Conservation (phyloP, 2,329 filamentous ascomycete genomes). For the Tolypocladium pustulatum region DNA sequence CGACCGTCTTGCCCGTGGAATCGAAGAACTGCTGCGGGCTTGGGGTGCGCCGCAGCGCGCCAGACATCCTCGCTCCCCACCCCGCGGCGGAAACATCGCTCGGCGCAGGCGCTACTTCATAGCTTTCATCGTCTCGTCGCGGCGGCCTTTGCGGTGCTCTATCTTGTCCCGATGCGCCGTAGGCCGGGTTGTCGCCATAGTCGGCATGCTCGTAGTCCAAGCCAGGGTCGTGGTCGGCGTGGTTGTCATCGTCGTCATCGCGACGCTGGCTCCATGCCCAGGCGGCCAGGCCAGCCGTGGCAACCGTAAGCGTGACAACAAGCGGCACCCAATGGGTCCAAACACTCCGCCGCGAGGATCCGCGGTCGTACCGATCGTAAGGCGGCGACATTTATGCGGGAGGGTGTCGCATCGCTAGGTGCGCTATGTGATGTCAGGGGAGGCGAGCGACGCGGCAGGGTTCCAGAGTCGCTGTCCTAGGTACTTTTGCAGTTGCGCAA, state of each 20-base stretch:
- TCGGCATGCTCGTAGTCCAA: slow-evolving; percentile 37
- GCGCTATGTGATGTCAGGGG: slow-evolving; percentile 4
- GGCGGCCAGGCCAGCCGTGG: slow-evolving; percentile 73
- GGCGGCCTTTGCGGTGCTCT: slow-evolving; percentile 24
- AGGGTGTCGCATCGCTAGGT: slow-evolving; percentile 22
- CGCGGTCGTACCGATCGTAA: slow-evolving; percentile 49
- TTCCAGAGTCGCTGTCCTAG: neutral
- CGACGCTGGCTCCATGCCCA: slow-evolving; percentile 91
- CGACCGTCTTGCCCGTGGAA: slow-evolving; percentile 69
- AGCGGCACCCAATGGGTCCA: slow-evolving; percentile 86
- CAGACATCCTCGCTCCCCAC: slow-evolving; percentile 70
- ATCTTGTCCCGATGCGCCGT: slow-evolving; percentile 29
- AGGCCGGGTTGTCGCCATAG: slow-evolving; percentile 42
- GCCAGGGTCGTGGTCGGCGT: slow-evolving; percentile 39
- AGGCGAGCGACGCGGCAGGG: neutral
- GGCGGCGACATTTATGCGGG: slow-evolving; percentile 44
- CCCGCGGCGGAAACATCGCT: slow-evolving; percentile 31
- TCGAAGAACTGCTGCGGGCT: slow-evolving; percentile 86
- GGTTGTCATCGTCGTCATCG: slow-evolving; percentile 62
- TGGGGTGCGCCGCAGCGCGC: slow-evolving; percentile 69
- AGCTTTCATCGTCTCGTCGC: slow-evolving; percentile 29
- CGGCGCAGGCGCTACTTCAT: slow-evolving; percentile 22
- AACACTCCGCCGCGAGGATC: slow-evolving; percentile 48
- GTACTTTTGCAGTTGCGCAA: neutral
- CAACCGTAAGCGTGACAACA: slow-evolving; percentile 75